phyloP scores from a whole-genome alignment of 2,329 filamentous ascomycete genomes.

The Pseudogymnoascus sp. region DNA sequence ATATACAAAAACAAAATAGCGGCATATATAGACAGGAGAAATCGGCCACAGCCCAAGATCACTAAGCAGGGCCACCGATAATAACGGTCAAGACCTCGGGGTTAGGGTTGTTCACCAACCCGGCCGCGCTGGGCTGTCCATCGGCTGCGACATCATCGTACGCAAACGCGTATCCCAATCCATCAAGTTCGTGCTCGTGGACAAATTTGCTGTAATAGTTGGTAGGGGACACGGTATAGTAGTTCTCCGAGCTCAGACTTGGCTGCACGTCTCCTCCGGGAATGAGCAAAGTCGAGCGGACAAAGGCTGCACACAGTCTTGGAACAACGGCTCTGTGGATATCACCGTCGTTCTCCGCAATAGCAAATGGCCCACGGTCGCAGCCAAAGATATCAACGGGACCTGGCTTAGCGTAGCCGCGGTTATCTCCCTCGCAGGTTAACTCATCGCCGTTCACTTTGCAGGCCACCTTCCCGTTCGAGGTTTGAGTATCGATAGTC shows the following conservation, averaged over 20 bases:
- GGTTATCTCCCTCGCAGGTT: background rate
- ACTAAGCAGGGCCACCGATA: background rate
- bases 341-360: background rate
- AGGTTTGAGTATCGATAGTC: constrained; percentile 57
- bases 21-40: background rate
- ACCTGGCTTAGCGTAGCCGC: constrained; percentile 45
- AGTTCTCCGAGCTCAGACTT: constrained; percentile 32
- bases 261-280: constrained; percentile 39
- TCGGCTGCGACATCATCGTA: constrained; percentile 59
- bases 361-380: constrained; percentile 51
- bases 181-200: constrained; percentile 50
- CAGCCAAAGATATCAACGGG: constrained; percentile 42
- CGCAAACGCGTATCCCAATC: constrained; percentile 59
- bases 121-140: constrained; percentile 50
- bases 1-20: background rate
- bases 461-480: constrained; percentile 43
- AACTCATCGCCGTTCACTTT: constrained; percentile 28
- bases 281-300: constrained; percentile 58
- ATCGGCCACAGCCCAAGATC: background rate
- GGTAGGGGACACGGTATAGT: constrained; percentile 46
- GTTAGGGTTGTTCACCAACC: constrained; percentile 46
- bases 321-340: constrained; percentile 45
- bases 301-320: constrained; percentile 66
- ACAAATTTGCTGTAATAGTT: constrained; percentile 61
- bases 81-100: constrained; percentile 3